Evolutionary conservation across 768 basidiomycete species (phyloP), one percentile per base, ranked within the genome.

Genomic region (Coprinopsis strossmayeri): DNA sequence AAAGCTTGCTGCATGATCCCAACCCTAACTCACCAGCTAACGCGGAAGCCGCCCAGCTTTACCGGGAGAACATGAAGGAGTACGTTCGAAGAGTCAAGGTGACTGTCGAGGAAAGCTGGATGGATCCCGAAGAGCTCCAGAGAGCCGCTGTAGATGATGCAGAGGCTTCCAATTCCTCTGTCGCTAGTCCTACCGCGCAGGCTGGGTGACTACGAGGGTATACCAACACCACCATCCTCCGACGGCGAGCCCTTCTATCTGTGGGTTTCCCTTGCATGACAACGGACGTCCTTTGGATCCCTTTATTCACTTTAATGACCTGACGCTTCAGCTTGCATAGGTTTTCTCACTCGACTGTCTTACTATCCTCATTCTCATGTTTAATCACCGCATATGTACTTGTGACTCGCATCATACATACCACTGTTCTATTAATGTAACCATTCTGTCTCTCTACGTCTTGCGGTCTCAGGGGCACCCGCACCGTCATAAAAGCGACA

Each of bases 21-120:
- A 99, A 99, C 65, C 95, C 95, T 1, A 92, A 93, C 64, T 95
- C 92, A 61, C 95, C 96, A 12, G 96, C 95, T 3, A 99, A 99
- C 61, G 95, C 93, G 2, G 96, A 99, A 68, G 96, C 96, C 0
- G 96, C 96, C 4, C 91, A 93, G 68, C 66, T 99, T 52, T 99
- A 94, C 61, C 73, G 95, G 50, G 95, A 98, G 63, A 96, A 96
- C 61, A 93, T 94, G 88, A 97, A 96, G 70, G 95, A 97, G 72
- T 98, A 98, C 63, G 87, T 95, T 41, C 73, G 93, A 53, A 69
- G 92, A 47, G 95, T 97, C 25, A 90, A 95, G 68, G 81, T 79
- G 35, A 95, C 93, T 0, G 93, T 96, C 25, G 94, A 96, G 69
- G 87, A 91, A 63, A 92, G 89, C 51, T 96, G 93, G 94, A 67